phyloP scores from a whole-genome alignment of 441 rosid species.

The Gossypium davidsonii region DNA sequence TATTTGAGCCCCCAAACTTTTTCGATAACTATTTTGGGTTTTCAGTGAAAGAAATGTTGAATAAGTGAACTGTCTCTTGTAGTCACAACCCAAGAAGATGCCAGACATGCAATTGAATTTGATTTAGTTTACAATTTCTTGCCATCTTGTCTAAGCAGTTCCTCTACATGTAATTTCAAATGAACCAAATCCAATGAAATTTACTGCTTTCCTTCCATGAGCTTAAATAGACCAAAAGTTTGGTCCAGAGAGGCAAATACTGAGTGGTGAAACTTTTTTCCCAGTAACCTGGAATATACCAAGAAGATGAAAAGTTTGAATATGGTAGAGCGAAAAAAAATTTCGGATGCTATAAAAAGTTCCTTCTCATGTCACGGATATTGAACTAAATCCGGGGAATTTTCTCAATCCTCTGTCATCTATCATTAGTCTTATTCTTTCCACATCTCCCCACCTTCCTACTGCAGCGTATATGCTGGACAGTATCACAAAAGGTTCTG shows the following conservation, averaged over 20 bases:
- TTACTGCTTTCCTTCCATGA: neutral
- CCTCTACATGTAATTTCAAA: neutral
- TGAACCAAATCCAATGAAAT: neutral
- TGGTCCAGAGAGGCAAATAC: slow-evolving; percentile 42
- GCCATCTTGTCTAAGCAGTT: neutral
- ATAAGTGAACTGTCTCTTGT: slow-evolving; percentile 24
- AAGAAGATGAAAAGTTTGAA: neutral
- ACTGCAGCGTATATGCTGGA: slow-evolving; percentile 48
- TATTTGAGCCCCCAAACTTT: slow-evolving; percentile 64
- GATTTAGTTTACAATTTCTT: slow-evolving; percentile 2
- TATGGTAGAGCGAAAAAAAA: neutral
- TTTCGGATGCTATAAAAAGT: neutral
- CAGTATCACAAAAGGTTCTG: slow-evolving; percentile 47
- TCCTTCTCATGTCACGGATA: slow-evolving; percentile 24
- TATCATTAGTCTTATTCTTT: slow-evolving; percentile 40
- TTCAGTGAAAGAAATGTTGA: slow-evolving; percentile 51
- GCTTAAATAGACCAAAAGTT: neutral
- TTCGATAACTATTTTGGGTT: slow-evolving; percentile 51
- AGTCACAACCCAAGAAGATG: neutral
- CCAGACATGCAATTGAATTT: neutral
- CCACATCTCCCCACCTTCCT: slow-evolving; percentile 54
- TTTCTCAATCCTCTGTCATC: slow-evolving; percentile 36
- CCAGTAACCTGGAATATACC: neutral
- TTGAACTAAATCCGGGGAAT: slow-evolving; percentile 35
- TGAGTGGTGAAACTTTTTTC: slow-evolving; percentile 26